Evolutionary conservation across 257 asterid genomes (phyloP).

Genomic region (Fraxinus quadrangulata): DNA sequence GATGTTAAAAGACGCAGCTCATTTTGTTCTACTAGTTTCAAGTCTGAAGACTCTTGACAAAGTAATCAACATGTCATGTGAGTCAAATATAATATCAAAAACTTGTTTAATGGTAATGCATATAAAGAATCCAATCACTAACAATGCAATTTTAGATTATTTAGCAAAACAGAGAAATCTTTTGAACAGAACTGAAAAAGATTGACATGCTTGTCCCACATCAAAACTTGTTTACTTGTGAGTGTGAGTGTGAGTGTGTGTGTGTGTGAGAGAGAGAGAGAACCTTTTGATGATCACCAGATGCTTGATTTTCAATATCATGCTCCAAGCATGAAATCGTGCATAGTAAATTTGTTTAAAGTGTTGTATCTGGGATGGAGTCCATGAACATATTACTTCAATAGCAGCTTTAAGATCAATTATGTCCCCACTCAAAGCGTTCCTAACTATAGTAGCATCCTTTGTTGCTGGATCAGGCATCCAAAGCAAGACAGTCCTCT

Average conservation of each 20-base stretch:
- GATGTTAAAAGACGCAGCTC: not conserved
- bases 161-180: not conserved
- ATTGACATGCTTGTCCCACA: not conserved
- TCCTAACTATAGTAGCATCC: conserved; percentile 70
- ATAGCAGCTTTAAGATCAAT: conserved; percentile 70
- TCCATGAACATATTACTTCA: conserved; percentile 91
- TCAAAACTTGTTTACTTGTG: not conserved
- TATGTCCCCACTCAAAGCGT: conserved; percentile 45
- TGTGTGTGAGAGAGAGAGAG: not conserved
- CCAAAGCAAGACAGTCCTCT: conserved; percentile 84
- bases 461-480: conserved; percentile 84
- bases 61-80: not conserved
- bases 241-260: not conserved
- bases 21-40: not conserved
- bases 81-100: not conserved
- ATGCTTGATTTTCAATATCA: conserved; percentile 60
- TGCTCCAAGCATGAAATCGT: conserved; percentile 63
- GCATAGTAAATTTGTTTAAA: conserved; percentile 67
- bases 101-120: not conserved
- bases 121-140: not conserved
- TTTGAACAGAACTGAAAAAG: not conserved
- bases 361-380: conserved; percentile 79
- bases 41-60: not conserved
- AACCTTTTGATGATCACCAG: conserved; percentile 86
- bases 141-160: not conserved